Percentiles rank a stretch among this genome's conserved stretches.
Evolutionary conservation across 2,329 filamentous ascomycete species (phyloP).

Genomic region (Microdochium paspali): DNA sequence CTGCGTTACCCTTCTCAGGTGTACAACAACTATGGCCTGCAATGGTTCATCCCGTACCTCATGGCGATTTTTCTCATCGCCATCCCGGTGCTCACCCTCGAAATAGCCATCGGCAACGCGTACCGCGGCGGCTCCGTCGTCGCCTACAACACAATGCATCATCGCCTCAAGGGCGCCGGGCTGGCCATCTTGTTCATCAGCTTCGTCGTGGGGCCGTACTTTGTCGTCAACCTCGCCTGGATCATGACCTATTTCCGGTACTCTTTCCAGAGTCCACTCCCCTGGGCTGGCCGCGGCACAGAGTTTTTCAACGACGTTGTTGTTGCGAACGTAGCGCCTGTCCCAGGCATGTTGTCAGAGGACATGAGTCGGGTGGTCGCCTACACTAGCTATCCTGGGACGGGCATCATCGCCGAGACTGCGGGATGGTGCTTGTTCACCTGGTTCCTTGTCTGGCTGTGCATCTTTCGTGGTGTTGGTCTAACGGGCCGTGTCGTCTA

Average conservation of each 20-base stretch:
- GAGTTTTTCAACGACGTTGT: constrained; percentile 43
- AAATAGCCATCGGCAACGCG: constrained; percentile 61
- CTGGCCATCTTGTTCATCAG: constrained; percentile 41
- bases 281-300: constrained; percentile 39
- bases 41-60: constrained; percentile 52
- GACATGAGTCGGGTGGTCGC: constrained; percentile 26
- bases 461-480: constrained; percentile 48
- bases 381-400: constrained; percentile 36
- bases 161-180: constrained; percentile 42
- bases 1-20: constrained; percentile 47
- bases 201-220: constrained; percentile 47
- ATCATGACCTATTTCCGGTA: constrained; percentile 50
- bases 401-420: constrained; percentile 41
- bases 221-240: constrained; percentile 46
- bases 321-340: constrained; percentile 34
- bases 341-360: constrained; percentile 24
- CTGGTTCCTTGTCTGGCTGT: constrained; percentile 51
- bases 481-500: constrained; percentile 50
- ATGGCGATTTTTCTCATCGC: constrained; percentile 45
- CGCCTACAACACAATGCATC: constrained; percentile 42
- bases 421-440: constrained; percentile 49
- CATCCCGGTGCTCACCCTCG: constrained; percentile 44
- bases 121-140: constrained; percentile 46
- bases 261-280: constrained; percentile 43
- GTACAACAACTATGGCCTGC: constrained; percentile 50